Base-by-base conservation (phyloP, 148 eudicot species). In the Salicornia ramosissima region DNA sequence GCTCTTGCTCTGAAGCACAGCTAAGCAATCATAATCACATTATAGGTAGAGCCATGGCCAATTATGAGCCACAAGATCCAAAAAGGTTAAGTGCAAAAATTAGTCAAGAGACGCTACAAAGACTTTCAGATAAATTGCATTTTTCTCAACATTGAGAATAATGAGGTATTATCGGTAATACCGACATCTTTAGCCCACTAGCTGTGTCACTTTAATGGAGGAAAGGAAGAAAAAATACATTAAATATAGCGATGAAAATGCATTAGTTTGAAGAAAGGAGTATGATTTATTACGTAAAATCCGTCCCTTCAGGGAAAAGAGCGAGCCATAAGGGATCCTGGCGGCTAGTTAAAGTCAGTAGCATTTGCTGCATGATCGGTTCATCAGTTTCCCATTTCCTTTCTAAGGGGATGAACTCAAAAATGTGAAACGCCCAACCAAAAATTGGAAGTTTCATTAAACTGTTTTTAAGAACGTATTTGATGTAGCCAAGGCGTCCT, bases 361-460 rank as follows among this genome's bases (percentile, higher is more conserved):
- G 83, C 87, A 75, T 82, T 70, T 85, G 80, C 5, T 75, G 84
- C 95, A 89, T 78, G 64, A 81, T 72, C 22, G 79, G 83, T 73
- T 89, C 95, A 75, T 89, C 95, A 68, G 80, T 57, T 68, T 89
- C 91, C 95, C 95, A 89, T 69, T 89, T 89, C 70, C 95, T 85
- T 73, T 81, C 83, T 2, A 89, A 87, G 19, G 95, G 86, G 59
- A 89, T 89, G 83, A 89, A 89, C 84, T 89, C 95, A 72, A 89
- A 81, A 21, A 86, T 57, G 75, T 89, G 88, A 80, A 89, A 89
- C 47, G 71, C 95, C 95, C 90, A 89, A 67, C 95, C 90, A 69
- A 89, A 86, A 45, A 89, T 70, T 13, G 95, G 95, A 50, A 89
- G 81, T 73, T 83, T 89, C 95, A 89, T 89, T 66, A 89, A 77